Percentiles rank a stretch among this genome's conserved stretches.
These are phyloP conservation scores for Chlamydomonas schloesseri DNA, from an alignment of 139 green algal genomes.

Conservation along the genomic window DNA sequence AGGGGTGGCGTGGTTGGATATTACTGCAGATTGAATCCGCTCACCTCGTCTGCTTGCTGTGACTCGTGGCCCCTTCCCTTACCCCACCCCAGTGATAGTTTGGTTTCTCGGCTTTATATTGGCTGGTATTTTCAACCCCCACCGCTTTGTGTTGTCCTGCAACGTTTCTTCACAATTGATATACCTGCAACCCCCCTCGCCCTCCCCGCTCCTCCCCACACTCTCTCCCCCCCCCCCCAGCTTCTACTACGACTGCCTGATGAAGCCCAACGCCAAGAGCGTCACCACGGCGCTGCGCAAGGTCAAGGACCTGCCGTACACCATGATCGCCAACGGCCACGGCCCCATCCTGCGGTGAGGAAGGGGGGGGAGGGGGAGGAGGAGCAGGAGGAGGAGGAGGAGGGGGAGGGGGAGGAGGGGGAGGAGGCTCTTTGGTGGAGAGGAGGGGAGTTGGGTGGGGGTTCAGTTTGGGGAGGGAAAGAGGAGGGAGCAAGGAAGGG, in stretches of 20 bases:
- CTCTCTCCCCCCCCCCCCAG: conserved; percentile 54
- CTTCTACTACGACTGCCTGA: conserved; percentile 99
- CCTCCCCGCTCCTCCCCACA: neutral
- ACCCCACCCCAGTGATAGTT: too few species aligned
- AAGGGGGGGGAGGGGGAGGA: neutral
- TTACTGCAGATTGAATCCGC: too few species aligned
- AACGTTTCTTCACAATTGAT: too few species aligned
- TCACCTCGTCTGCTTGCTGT: too few species aligned
- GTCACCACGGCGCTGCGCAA: conserved; percentile 94
- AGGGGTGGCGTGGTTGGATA: too few species aligned
- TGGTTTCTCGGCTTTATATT: too few species aligned
- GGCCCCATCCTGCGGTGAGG: conserved; percentile 82
- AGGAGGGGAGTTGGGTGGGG: neutral
- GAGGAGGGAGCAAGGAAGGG: too few species aligned
- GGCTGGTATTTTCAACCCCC: too few species aligned
- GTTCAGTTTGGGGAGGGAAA: too few species aligned
- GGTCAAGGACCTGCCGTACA: conserved; percentile 83
- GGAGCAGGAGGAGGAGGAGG: neutral
- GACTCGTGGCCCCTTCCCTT: too few species aligned
- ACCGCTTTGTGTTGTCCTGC: too few species aligned
- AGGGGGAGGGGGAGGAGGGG: neutral
- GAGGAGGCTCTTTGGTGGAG: too few species aligned
- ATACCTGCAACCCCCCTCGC: neutral
- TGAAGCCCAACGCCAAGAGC: conserved; percentile 94
- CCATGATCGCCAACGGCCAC: conserved; percentile 91